Base-by-base conservation (phyloP, 495 filamentous ascomycete genomes). In the Neurospora intermedia region DNA sequence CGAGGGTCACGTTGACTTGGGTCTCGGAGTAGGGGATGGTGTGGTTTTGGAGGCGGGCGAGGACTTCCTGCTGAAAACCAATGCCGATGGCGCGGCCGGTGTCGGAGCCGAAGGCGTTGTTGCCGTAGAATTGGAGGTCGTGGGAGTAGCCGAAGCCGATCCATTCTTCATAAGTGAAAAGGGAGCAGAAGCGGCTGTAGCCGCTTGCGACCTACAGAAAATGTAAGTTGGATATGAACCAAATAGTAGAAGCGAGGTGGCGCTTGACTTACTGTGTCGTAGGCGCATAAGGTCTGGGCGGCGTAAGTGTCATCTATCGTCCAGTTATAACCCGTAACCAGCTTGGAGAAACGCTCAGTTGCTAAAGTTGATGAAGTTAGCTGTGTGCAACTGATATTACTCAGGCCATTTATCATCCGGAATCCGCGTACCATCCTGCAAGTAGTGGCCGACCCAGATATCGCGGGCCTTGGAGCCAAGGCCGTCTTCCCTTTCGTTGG, bases 91-190 rank as follows among this genome's bases (percentile, higher is more conserved):
- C 90, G 9, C 90, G 83, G 38, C 88, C 89, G 7, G 84, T 85
- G 1, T 89, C 87, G 3, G 88, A 89, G n/a, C 87, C 87, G 76
- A 87, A 90, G 73, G 80, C 86, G 69, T 84, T 83, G 73, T 86
- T 81, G 59, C 89, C 88, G 71, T 87, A 86, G 81, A 89, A 93
- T 41, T 81, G 79, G 40, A 92, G 78, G 73, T 92, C 90, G 42
- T 89, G 75, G 35, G 83, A 89, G 80, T 94, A 94, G 74, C 91
- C 87, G 77, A 94, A 97, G 23, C 89, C 81, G 8, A 83, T 74
- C 91, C 91, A 97, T 78, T 96, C 92, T 0, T 84, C 77, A 27
- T 85, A 80, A 0, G 86, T 91, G 83, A 95, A 96, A 15, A 95
- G 83, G 18, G 79, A 76, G 75, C 93, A 97, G 82, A 95, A 94